These are phyloP conservation scores for Solanum okadae DNA, from an alignment of 257 asterid species.

Conservation along the genomic window DNA sequence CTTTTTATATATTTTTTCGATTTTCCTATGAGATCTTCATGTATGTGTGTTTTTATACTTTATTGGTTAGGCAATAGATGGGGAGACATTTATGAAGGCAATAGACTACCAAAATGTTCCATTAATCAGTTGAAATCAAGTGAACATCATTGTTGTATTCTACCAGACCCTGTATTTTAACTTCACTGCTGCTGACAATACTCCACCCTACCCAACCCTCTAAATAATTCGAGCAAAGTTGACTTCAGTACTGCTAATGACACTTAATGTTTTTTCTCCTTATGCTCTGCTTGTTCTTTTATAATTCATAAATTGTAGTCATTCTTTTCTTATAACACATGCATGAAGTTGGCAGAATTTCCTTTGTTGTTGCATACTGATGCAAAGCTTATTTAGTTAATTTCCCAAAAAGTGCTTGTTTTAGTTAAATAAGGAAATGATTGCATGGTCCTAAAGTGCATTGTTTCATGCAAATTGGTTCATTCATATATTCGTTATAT, in stretches of 20 bases:
- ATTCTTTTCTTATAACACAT: background rate
- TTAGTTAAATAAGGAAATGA: background rate
- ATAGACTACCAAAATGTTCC: background rate
- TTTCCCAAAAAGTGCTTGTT: background rate
- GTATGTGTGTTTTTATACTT: background rate
- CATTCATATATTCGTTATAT: background rate
- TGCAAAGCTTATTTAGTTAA: background rate
- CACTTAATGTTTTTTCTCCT: background rate
- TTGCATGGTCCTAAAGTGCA: background rate
- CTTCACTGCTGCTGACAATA: background rate
- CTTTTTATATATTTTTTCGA: background rate
- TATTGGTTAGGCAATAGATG: background rate
- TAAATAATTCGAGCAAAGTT: background rate
- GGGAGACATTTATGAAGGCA: background rate
- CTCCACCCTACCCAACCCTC: background rate
- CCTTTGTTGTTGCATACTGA: background rate
- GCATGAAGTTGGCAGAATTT: background rate
- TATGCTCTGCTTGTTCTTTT: background rate
- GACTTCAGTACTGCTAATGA: background rate
- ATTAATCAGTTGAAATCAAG: background rate
- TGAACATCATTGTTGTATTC: background rate
- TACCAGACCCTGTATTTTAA: background rate
- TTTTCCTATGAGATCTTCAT: background rate
- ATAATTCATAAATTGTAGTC: too few species aligned
- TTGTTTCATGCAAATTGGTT: background rate